phyloP scores from a whole-genome alignment of 805 yeast species.

The Candida vartiovaarae region DNA sequence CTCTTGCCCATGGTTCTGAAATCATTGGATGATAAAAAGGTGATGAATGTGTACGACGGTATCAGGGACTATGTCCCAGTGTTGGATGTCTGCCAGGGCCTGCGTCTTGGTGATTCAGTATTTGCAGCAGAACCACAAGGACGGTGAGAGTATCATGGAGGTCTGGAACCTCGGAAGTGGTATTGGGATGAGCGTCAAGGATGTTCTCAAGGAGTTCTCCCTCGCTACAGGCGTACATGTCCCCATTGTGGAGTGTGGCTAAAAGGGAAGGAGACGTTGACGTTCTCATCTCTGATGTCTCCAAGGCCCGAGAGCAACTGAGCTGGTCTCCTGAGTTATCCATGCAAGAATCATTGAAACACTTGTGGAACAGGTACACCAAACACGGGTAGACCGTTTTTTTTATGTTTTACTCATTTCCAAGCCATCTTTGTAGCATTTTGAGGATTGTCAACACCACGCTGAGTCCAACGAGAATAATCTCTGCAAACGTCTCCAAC shows the following conservation, averaged over 20 bases:
- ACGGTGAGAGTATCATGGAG: conserved; percentile 43
- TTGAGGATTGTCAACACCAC: conserved; percentile 4
- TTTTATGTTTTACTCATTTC: not conserved
- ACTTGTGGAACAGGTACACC: conserved; percentile 63
- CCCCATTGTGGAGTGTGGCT: conserved; percentile 56
- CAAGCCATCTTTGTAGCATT: not conserved
- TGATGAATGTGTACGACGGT: conserved; percentile 68
- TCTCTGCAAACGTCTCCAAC: conserved; percentile 7
- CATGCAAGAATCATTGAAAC: conserved; percentile 59
- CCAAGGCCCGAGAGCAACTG: conserved; percentile 59
- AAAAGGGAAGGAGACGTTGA: conserved; percentile 75
- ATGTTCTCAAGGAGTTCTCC: conserved; percentile 58
- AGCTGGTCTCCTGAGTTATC: conserved; percentile 52
- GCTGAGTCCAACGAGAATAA: conserved; percentile 5
- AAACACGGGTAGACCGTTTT: not conserved
- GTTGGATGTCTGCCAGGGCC: conserved; percentile 70
- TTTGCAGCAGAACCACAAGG: conserved; percentile 27
- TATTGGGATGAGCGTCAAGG: conserved; percentile 70
- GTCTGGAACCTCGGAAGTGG: conserved; percentile 87
- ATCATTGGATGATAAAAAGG: conserved; percentile 35
- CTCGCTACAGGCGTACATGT: conserved; percentile 56
- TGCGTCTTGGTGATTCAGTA: conserved; percentile 66
- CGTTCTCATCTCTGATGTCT: conserved; percentile 64
- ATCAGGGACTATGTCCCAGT: conserved; percentile 80
- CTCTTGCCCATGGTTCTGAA: conserved; percentile 52